Evolutionary conservation across 208 protist species (phyloP), one percentile per base, ranked within the genome.

Genomic region (Histomonas meleagridis): DNA sequence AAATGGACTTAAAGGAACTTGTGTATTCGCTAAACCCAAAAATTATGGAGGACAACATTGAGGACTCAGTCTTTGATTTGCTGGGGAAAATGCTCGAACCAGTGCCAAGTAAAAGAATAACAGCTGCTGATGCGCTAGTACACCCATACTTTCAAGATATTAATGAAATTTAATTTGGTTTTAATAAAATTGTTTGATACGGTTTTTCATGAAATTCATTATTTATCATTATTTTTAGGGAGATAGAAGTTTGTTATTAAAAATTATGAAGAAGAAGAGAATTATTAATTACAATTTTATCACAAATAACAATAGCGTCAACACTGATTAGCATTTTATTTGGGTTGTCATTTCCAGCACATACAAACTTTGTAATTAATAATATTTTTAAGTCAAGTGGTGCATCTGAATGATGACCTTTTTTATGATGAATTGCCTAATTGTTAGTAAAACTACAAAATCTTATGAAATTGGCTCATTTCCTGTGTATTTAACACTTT

Each of bases 21-120:
- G n/a, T n/a, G n/a, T n/a, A n/a, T n/a, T n/a, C n/a, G 51, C 40
- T 81, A 23, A 81, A 81, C n/a, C 5, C 70, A 21, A 51, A 32
- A 21, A 51, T 81, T n/a, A 43, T 51, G 23, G n/a, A 81, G 9
- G 21, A 46, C 9, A 76, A 76, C 21, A 4, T 76, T 35, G 35
- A 76, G 35, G 21, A 10, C 4, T 76, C 65, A 14, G 65, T 46
- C 16, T 76, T 76, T 21, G 65, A 76, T 76, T 46, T 76, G 18
- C 65, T 76, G 4, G 65, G 46, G 46, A 76, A 46, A 76, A 76
- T 76, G 65, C 65, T 76, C 35, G 65, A 76, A 76, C 65, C 65
- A 46, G 46, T 76, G 35, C 65, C 65, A 51, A 79, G 70, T 18
- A 79, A 79, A 18, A 48, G 70, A 51, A 46, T 79, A 51, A 46